Evolutionary conservation across 1,139 yeast genomes (phyloP).

Genomic region (Magnusiomyces magnusii): DNA sequence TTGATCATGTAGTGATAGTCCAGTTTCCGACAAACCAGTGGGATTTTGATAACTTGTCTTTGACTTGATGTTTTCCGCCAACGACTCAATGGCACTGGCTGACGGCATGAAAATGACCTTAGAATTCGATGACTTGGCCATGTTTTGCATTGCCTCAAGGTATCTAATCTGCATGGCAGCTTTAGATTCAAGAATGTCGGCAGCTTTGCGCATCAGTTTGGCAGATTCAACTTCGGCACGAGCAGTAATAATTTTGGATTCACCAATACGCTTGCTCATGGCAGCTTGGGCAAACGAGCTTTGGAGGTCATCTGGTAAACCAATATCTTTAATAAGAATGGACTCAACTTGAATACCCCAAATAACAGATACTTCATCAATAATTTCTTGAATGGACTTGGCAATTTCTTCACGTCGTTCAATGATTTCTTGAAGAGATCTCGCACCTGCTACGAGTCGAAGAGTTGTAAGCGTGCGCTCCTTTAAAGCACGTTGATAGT

Average conservation of each 20-base stretch:
- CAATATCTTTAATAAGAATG: slow-evolving; percentile 61
- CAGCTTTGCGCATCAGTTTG: slow-evolving; percentile 70
- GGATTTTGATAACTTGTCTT: neutral
- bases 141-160: slow-evolving; percentile 69
- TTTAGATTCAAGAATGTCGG: slow-evolving; percentile 66
- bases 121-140: slow-evolving; percentile 56
- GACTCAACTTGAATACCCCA: slow-evolving; percentile 73
- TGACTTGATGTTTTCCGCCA: slow-evolving; percentile 18
- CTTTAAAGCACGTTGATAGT: slow-evolving; percentile 51
- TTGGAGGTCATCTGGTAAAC: slow-evolving; percentile 50
- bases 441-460: slow-evolving; percentile 64
- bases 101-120: slow-evolving; percentile 72
- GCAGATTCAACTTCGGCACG: slow-evolving; percentile 73
- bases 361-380: slow-evolving; percentile 53
- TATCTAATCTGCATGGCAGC: slow-evolving; percentile 78
- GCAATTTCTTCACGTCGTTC: slow-evolving; percentile 73
- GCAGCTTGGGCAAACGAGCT: slow-evolving; percentile 66
- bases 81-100: slow-evolving; percentile 36
- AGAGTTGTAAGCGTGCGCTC: slow-evolving; percentile 72
- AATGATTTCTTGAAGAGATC: slow-evolving; percentile 63
- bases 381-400: slow-evolving; percentile 53
- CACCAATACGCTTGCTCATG: slow-evolving; percentile 70
- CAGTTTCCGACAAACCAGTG: neutral
- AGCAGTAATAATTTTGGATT: slow-evolving; percentile 68
- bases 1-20: neutral